These are phyloP conservation scores for Boletus eberwhitei DNA, from an alignment of 768 basidiomycete genomes.

Conservation along the genomic window DNA sequence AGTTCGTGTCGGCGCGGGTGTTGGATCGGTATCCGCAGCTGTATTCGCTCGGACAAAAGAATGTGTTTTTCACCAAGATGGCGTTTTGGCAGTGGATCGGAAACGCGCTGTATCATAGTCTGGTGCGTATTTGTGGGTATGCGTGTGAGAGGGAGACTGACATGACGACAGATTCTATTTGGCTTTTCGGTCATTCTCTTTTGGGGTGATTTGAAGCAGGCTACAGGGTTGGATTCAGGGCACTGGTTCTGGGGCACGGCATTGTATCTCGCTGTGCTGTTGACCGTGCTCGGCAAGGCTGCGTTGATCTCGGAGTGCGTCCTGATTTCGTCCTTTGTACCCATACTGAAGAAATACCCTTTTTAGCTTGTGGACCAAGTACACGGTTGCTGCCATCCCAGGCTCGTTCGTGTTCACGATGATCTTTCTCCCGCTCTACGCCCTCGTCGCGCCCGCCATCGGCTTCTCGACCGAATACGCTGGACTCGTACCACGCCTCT, in stretches of 20 bases:
- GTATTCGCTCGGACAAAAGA: constrained; percentile 91
- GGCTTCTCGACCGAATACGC: constrained; percentile 88
- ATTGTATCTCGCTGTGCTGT: constrained; percentile 87
- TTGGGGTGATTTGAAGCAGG: constrained; percentile 87
- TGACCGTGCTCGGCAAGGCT: constrained; percentile 96
- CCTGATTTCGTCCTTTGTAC: neutral
- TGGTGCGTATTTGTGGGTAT: constrained; percentile 47
- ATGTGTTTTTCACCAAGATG: constrained; percentile 87
- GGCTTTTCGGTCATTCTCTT: constrained; percentile 87
- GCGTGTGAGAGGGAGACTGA: neutral
- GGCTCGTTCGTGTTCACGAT: constrained; percentile 98
- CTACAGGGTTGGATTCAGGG: constrained; percentile 78
- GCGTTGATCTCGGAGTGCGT: constrained; percentile 95
- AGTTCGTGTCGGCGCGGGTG: constrained; percentile 96
- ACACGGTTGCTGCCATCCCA: constrained; percentile 96
- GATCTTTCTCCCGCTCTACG: constrained; percentile 90
- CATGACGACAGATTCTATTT: constrained; percentile 63
- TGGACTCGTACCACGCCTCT: constrained; percentile 87
- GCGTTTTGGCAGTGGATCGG: constrained; percentile 91
- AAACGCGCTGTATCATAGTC: constrained; percentile 87
- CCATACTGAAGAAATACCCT: neutral
- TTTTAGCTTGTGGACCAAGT: constrained; percentile 96
- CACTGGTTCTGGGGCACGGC: constrained; percentile 99
- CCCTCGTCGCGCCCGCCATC: constrained; percentile 77
- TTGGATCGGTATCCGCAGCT: constrained; percentile 96